Conservation (phyloP, 2,329 filamentous ascomycete genomes). For the Fusarium sp. region DNA sequence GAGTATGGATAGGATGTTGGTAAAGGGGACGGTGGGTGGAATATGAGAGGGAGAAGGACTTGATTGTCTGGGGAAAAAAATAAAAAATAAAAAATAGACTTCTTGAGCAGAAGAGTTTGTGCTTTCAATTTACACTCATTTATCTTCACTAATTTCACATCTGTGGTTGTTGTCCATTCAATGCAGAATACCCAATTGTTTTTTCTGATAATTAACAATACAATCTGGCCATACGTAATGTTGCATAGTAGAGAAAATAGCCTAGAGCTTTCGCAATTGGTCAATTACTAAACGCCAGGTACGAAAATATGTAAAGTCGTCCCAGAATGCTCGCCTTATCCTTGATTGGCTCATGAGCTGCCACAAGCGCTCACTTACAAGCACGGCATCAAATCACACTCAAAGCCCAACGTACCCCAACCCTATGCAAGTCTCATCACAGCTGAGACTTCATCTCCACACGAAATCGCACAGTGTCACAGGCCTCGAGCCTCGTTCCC, state of each 20-base stretch:
- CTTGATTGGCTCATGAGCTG: constrained; percentile 18
- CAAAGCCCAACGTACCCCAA: constrained; percentile 1
- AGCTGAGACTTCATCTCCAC: background rate
- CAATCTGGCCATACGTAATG: background rate
- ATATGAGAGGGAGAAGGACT: background rate
- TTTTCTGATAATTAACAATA: background rate
- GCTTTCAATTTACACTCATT: background rate
- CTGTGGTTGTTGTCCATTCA: background rate
- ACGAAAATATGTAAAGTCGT: background rate
- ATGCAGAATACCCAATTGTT: background rate
- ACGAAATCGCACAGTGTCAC: constrained; percentile 17
- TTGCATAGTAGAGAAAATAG: background rate
- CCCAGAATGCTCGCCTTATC: constrained; percentile 4
- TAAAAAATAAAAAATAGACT: background rate
- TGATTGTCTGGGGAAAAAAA: background rate
- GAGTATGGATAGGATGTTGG: background rate
- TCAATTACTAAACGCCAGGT: background rate
- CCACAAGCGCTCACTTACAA: constrained; percentile 14
- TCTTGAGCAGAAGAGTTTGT: background rate
- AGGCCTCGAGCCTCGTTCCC: constrained; percentile 22
- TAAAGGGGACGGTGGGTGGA: background rate
- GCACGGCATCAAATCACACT: constrained; percentile 15
- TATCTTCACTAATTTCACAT: background rate
- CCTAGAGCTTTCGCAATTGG: background rate
- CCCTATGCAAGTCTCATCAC: constrained; percentile 33